Conservation (phyloP, 2,329 filamentous ascomycete species). For the Truncatella angustata region DNA sequence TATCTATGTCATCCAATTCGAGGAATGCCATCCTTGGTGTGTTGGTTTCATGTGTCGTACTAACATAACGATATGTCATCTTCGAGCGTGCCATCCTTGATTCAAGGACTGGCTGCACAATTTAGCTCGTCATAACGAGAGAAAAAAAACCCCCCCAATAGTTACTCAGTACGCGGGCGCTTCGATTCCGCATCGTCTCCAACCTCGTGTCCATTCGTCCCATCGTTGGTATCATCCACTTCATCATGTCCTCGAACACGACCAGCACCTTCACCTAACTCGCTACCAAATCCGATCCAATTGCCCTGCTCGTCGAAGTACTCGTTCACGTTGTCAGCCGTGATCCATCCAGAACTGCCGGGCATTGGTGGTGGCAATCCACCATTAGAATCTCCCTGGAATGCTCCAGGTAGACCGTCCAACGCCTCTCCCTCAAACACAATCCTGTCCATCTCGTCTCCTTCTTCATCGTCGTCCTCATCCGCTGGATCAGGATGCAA, state of each 20-base stretch:
- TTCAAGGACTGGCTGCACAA: too few relatives aligned
- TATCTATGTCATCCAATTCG: too few relatives aligned
- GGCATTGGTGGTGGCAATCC: constrained; percentile 66
- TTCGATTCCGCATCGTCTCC: constrained; percentile 33
- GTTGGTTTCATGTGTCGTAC: too few relatives aligned
- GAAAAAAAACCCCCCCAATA: too few relatives aligned
- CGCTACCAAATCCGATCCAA: constrained; percentile 60
- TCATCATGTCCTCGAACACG: constrained; percentile 55
- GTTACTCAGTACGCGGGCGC: constrained; percentile 29
- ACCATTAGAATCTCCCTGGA: constrained; percentile 45
- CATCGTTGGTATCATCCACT: constrained; percentile 46
- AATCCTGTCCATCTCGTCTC: constrained; percentile 48
- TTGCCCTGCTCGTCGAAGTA: constrained; percentile 81
- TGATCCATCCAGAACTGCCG: constrained; percentile 81
- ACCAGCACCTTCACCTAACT: constrained; percentile 64
- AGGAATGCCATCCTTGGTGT: too few relatives aligned
- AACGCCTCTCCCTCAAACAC: constrained; percentile 58
- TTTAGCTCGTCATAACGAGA: too few relatives aligned
- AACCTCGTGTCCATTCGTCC: constrained; percentile 39
- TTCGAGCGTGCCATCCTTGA: too few relatives aligned
- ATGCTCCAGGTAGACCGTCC: constrained; percentile 56
- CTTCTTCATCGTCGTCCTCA: constrained; percentile 57
- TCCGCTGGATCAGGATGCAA: constrained; percentile 69
- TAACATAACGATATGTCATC: too few relatives aligned
- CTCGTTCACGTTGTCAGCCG: constrained; percentile 83